phyloP scores from a whole-genome alignment of 495 filamentous ascomycete genomes.

The Rhizodiscina lignyota region DNA sequence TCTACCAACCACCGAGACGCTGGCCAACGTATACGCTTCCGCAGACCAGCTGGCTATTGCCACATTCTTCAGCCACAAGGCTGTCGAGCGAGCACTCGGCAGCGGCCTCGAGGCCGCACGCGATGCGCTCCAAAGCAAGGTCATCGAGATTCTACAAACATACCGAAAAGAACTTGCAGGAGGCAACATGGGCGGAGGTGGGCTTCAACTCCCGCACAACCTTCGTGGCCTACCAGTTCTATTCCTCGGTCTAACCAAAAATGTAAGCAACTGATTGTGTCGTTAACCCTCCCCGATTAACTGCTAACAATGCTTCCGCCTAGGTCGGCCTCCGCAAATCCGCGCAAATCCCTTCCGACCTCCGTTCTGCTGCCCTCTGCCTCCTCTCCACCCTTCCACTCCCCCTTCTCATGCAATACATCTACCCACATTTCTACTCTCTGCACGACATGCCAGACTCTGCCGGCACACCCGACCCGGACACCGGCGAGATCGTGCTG shows the following conservation, averaged over 20 bases:
- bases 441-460: conserved; percentile 97
- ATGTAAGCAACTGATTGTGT: conserved; percentile 35
- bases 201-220: conserved; percentile 87
- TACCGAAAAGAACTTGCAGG: conserved; percentile 95
- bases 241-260: conserved; percentile 89
- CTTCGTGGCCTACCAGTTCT: conserved; percentile 72
- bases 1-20: conserved; percentile 75
- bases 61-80: conserved; percentile 93
- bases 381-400: conserved; percentile 83
- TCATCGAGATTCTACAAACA: conserved; percentile 83
- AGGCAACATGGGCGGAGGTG: conserved; percentile 83
- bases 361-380: conserved; percentile 84
- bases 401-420: conserved; percentile 88
- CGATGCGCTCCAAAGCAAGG: conserved; percentile 75
- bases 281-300: neutral
- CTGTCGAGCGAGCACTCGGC: conserved; percentile 75
- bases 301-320: conserved; percentile 1
- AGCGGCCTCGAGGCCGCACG: conserved; percentile 79
- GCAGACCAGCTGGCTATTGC: conserved; percentile 89
- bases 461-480: conserved; percentile 67
- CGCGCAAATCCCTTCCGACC: conserved; percentile 89
- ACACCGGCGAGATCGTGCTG: conserved; percentile 74
- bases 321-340: conserved; percentile 87
- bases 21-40: conserved; percentile 85
- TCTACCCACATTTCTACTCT: conserved; percentile 86